phyloP scores from a whole-genome alignment of 176 grass and related monocot species.

The Dendrocalamus sinicus region DNA sequence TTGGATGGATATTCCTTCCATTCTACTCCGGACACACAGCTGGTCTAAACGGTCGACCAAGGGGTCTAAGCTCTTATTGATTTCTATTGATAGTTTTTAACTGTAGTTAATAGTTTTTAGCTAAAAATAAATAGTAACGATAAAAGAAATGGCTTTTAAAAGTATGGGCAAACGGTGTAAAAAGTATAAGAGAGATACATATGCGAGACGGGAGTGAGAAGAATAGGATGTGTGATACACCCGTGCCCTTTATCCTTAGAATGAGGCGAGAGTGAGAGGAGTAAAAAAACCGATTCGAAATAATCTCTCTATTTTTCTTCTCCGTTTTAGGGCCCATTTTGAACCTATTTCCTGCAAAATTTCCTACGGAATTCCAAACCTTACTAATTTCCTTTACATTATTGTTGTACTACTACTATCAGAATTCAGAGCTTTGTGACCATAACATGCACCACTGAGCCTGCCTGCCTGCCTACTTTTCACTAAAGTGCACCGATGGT shows the following conservation, averaged over 20 bases:
- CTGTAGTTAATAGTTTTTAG: too few relatives aligned
- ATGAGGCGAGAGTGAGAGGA: too few relatives aligned
- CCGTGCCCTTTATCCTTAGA: too few relatives aligned
- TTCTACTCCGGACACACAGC: slow-evolving; percentile 41
- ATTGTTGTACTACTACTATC: not conserved
- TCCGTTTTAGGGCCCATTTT: not conserved
- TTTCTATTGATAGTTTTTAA: too few relatives aligned
- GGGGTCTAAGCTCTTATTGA: not conserved
- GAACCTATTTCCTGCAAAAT: not conserved
- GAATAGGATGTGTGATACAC: accelerated
- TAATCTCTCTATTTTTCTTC: not conserved
- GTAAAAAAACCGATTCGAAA: not conserved
- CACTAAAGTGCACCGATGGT: slow-evolving; percentile 37
- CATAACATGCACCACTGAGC: not conserved
- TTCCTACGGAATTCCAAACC: not conserved
- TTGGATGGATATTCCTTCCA: slow-evolving; percentile 38
- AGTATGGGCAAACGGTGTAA: too few relatives aligned
- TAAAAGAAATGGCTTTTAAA: too few relatives aligned
- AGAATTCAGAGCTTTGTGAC: slow-evolving; percentile 29
- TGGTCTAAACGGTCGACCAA: slow-evolving; percentile 33
- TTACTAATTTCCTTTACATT: slow-evolving; percentile 6
- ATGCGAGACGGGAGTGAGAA: too few relatives aligned
- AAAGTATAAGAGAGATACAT: accelerated
- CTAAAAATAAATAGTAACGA: too few relatives aligned
- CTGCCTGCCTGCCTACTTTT: not conserved